phyloP scores from a whole-genome alignment of 768 basidiomycete genomes.

The Leucogyrophana mollusca region DNA sequence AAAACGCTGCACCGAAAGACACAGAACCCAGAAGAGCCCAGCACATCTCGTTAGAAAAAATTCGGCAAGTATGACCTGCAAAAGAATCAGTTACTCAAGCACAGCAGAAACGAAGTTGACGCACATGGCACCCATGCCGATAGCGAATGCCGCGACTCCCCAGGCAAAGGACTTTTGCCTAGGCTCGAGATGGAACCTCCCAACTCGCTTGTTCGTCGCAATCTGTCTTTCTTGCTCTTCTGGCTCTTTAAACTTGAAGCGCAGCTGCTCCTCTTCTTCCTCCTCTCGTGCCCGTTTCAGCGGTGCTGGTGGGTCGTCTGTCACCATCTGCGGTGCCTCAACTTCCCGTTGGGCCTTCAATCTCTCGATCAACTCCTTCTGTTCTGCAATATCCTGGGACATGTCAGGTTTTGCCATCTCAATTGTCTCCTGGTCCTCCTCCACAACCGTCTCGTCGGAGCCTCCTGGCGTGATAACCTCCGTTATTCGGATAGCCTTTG shows the following conservation, averaged over 20 bases:
- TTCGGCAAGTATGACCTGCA: slow-evolving; percentile 58
- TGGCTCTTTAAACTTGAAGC: slow-evolving; percentile 70
- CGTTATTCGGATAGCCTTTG: slow-evolving; percentile 18
- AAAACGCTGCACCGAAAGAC: slow-evolving; percentile 14
- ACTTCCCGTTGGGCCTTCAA: slow-evolving; percentile 67
- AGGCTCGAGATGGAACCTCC: slow-evolving; percentile 56
- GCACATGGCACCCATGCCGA: slow-evolving; percentile 80
- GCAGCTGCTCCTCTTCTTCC: slow-evolving; percentile 46
- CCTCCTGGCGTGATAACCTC: slow-evolving; percentile 47
- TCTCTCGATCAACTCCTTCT: slow-evolving; percentile 71
- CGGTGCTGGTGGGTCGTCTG: slow-evolving; percentile 23
- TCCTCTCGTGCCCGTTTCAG: slow-evolving; percentile 52
- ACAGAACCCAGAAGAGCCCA: slow-evolving; percentile 8
- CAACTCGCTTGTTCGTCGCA: slow-evolving; percentile 63
- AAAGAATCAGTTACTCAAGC: background rate
- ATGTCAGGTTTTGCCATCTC: slow-evolving; percentile 63
- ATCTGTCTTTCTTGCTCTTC: slow-evolving; percentile 57
- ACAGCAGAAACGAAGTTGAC: slow-evolving; percentile 21
- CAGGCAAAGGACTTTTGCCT: slow-evolving; percentile 76
- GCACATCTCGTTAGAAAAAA: slow-evolving; percentile 62
- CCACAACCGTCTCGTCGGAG: slow-evolving; percentile 65
- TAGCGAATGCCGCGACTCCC: slow-evolving; percentile 82
- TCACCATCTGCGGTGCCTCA: slow-evolving; percentile 24
- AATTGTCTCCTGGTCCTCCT: slow-evolving; percentile 59
- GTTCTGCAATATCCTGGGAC: slow-evolving; percentile 72